A percentile compares a stretch with the other conserved stretches of the same genome.
These are phyloP conservation scores for Cunninghamia lanceolata DNA, from an alignment of 75 land plant genomes.

Conservation along the genomic window DNA sequence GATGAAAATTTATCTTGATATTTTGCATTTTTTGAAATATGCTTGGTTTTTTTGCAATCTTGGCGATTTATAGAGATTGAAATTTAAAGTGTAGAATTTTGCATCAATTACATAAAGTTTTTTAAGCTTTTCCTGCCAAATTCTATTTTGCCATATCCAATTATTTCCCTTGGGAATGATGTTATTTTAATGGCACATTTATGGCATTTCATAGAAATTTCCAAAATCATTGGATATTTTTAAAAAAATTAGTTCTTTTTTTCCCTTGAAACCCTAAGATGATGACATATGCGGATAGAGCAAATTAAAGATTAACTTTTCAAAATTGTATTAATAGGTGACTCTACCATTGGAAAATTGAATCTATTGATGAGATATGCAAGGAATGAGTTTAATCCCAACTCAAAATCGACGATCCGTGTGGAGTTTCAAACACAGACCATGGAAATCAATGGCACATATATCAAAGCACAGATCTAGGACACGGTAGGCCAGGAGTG, in stretches of 20 bases:
- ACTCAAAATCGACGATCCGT: conserved; percentile 76
- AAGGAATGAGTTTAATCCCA: conserved; percentile 69
- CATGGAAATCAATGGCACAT: conserved; percentile 79
- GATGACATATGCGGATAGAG: conserved; percentile 50
- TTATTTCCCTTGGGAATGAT: neutral
- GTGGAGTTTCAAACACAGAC: conserved; percentile 87
- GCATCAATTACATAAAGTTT: too few relatives aligned
- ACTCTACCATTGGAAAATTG: conserved; percentile 77
- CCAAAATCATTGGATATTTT: neutral
- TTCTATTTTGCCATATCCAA: neutral
- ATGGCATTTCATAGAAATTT: neutral
- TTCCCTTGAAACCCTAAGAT: conserved; percentile 13
- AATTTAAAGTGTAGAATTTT: too few relatives aligned
- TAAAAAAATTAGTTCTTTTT: neutral
- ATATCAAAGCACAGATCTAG: conserved; percentile 83
- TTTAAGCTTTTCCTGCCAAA: too few relatives aligned
- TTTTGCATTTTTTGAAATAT: too few relatives aligned
- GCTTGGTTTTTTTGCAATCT: too few relatives aligned
- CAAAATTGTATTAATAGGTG: conserved; percentile 75
- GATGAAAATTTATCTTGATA: too few relatives aligned
- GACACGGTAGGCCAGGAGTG: conserved; percentile 90
- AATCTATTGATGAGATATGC: conserved; percentile 68
- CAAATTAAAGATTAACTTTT: too few relatives aligned
- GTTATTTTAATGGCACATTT: neutral
- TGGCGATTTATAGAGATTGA: too few relatives aligned